Conservation (phyloP, 164 flowering plant species). For the Malania oleifera region DNA sequence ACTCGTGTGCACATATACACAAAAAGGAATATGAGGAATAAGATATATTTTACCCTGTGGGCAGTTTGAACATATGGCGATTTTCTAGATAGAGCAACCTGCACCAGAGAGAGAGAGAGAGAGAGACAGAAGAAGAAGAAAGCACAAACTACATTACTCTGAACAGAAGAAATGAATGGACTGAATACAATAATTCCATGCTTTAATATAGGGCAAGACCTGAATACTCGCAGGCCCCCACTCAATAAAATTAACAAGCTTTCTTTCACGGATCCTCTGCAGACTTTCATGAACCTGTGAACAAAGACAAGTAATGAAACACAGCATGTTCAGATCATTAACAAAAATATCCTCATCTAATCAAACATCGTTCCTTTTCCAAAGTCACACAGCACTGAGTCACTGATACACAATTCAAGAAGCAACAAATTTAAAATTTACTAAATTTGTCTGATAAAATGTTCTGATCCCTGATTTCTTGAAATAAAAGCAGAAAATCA, state of each 20-base stretch:
- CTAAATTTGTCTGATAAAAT: too few species aligned
- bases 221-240: conserved; percentile 99
- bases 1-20: not conserved
- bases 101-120: conserved; percentile 10
- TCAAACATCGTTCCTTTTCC: too few species aligned
- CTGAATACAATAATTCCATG: not conserved
- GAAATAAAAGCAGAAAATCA: too few species aligned
- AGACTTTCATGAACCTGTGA: conserved; percentile 95
- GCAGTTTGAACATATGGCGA: conserved; percentile 99
- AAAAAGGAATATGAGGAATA: not conserved
- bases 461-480: too few species aligned
- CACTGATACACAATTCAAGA: too few species aligned
- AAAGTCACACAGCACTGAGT: too few species aligned
- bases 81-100: conserved; percentile 97
- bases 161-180: not conserved
- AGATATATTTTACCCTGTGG: conserved; percentile 55
- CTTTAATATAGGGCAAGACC: conserved; percentile 32
- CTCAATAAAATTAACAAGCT: conserved; percentile 98
- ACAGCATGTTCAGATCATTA: not conserved
- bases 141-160: not conserved
- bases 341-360: not conserved
- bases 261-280: conserved; percentile 99
- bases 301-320: not conserved
- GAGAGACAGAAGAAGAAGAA: not conserved
- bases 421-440: too few species aligned